phyloP scores from a whole-genome alignment of 345 rosid genomes.

The Moricandia moricandioides region DNA sequence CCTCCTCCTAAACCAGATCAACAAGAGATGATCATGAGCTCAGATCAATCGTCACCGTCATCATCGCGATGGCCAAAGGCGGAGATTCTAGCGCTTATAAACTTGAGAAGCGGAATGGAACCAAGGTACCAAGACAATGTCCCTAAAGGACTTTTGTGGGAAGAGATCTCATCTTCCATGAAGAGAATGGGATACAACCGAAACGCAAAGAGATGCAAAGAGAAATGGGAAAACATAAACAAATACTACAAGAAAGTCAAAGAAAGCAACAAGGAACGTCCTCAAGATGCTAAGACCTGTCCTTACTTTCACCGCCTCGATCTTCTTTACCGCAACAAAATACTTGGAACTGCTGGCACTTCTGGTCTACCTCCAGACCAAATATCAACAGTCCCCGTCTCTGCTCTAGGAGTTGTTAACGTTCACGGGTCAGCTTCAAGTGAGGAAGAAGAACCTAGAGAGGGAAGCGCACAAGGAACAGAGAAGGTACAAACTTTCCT shows the following conservation, averaged over 20 bases:
- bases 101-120: slow-evolving; percentile 59
- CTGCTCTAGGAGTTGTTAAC: slow-evolving; percentile 34
- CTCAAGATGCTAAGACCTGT: slow-evolving; percentile 83
- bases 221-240: slow-evolving; percentile 93
- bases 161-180: slow-evolving; percentile 71
- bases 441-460: slow-evolving; percentile 26
- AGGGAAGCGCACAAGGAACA: slow-evolving; percentile 31
- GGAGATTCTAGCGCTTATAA: slow-evolving; percentile 69
- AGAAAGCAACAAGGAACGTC: slow-evolving; percentile 75
- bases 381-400: slow-evolving; percentile 24
- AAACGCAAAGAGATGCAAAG: slow-evolving; percentile 75
- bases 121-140: slow-evolving; percentile 62
- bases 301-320: slow-evolving; percentile 87
- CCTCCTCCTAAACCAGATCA: background rate
- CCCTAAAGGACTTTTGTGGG: slow-evolving; percentile 83
- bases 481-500: slow-evolving; percentile 43
- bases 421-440: slow-evolving; percentile 25
- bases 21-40: slow-evolving; percentile 31
- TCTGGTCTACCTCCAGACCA: slow-evolving; percentile 34
- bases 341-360: slow-evolving; percentile 29
- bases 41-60: slow-evolving; percentile 33
- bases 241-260: slow-evolving; percentile 89
- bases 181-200: slow-evolving; percentile 62
- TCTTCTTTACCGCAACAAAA: slow-evolving; percentile 61
- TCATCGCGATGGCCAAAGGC: slow-evolving; percentile 82